Conservation (phyloP, 208 protist species). For the Wallacemonas sp. region DNA sequence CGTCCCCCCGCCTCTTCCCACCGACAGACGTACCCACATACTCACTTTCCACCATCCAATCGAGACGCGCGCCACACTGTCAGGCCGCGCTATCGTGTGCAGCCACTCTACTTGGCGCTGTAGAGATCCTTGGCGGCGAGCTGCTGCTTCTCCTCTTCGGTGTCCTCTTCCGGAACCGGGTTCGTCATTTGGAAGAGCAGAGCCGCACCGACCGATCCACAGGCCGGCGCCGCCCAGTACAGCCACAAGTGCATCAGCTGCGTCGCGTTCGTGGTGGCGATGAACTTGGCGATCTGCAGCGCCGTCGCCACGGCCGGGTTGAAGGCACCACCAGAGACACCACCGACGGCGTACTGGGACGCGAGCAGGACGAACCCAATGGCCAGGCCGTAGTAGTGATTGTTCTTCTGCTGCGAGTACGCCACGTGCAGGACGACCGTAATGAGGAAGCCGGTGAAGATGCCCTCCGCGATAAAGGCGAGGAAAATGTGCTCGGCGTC, state of each 20-base stretch:
- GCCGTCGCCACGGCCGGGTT: conserved; percentile 79
- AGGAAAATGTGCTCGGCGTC: conserved; percentile 63
- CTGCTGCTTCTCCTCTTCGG: conserved; percentile 58
- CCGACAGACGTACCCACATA: too few species aligned
- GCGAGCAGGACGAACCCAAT: conserved; percentile 74
- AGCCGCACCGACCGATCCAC: conserved; percentile 57
- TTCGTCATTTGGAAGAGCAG: conserved; percentile 81
- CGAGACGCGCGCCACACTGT: too few species aligned
- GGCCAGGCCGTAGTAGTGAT: conserved; percentile 81
- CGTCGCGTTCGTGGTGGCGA: conserved; percentile 66
- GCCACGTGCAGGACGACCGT: conserved; percentile 76
- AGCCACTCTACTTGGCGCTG: conserved; percentile 13
- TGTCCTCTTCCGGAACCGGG: conserved; percentile 47
- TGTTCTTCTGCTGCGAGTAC: conserved; percentile 74
- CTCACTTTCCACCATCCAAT: neutral
- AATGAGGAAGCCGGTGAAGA: conserved; percentile 76
- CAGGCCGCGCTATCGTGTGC: neutral
- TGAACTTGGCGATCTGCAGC: conserved; percentile 75
- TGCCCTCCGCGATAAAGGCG: conserved; percentile 61
- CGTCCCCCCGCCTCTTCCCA: too few species aligned
- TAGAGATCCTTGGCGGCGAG: conserved; percentile 54
- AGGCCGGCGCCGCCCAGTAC: conserved; percentile 79
- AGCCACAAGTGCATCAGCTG: conserved; percentile 83
- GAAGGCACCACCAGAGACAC: conserved; percentile 78
- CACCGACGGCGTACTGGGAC: conserved; percentile 74